phyloP scores from a whole-genome alignment of 352 stramenopile genomes.

The Phytophthora vignae region DNA sequence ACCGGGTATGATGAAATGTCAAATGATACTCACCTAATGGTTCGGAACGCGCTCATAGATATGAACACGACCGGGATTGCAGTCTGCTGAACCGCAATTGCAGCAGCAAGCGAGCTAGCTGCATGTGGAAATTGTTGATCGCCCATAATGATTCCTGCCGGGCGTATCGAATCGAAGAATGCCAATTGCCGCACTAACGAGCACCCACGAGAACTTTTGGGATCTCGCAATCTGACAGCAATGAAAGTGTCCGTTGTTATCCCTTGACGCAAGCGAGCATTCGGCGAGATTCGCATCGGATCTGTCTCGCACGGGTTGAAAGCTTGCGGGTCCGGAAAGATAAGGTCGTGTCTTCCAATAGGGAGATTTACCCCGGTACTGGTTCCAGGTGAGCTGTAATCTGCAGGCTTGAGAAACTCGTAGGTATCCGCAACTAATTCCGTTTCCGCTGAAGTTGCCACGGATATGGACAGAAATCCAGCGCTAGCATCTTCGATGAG shows the following conservation, averaged over 20 bases:
- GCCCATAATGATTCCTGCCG: constrained; percentile 56
- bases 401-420: constrained; percentile 50
- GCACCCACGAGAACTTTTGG: constrained; percentile 34
- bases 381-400: constrained; percentile 22
- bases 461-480: constrained; percentile 62
- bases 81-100: constrained; percentile 31
- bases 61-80: constrained; percentile 64
- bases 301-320: constrained; percentile 50
- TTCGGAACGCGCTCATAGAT: constrained; percentile 41
- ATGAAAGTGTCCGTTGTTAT: constrained; percentile 40
- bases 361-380: constrained; percentile 41
- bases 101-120: constrained; percentile 23
- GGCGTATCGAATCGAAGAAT: constrained; percentile 47
- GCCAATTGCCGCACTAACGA: constrained; percentile 51
- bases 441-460: constrained; percentile 49
- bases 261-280: constrained; percentile 18
- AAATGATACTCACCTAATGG: constrained; percentile 29
- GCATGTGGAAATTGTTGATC: constrained; percentile 41
- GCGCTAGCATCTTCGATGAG: constrained; percentile 51
- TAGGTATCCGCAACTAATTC: constrained; percentile 44
- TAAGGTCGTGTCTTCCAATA: constrained; percentile 53
- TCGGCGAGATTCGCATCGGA: constrained; percentile 28
- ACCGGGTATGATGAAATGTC: not conserved
- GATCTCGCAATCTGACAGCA: constrained; percentile 31
- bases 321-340: constrained; percentile 33